Base-by-base conservation (phyloP, 2,329 filamentous ascomycete species). In the Pseudogymnoascus destructans region DNA sequence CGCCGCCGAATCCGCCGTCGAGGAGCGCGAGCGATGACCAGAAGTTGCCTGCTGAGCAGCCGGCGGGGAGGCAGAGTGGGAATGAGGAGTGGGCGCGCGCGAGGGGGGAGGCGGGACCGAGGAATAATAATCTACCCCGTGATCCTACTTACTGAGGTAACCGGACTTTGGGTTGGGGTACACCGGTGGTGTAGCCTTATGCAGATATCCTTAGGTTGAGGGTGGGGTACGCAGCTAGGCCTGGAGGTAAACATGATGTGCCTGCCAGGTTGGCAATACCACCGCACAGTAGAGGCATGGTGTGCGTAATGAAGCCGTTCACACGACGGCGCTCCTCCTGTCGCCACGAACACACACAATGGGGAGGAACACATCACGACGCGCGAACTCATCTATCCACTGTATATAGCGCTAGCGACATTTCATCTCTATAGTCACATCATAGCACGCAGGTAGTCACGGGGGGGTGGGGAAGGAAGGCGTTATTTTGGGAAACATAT, bases 41-140 rank as follows among this genome's bases (percentile, higher is more conserved):
- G 63, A 85, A 85, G 69, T 60, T 81, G 62, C 81, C 80, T 60
- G 77, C 76, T 36, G 81, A 85, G 69, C 77, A 81, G 63, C 79
- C 77, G 59, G 64, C 65, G n/a, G 74, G 71, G 30, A 71, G 75
- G 63, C 77, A 79, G 62, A 75, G 71, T 54, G 75, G 76, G 49
- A 75, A 76, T 38, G 68, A 76, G 13, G 77, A 79, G 65, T 79
- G 77, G 75, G 63, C 76, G 58, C 72, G 74, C 57, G 75, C 77
- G 3, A 68, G 72, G 59, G 73, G 76, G 59, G 74, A 77, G 64
- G 72, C 72, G 62, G 71, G 70, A 19, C 71, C 68, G 21, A 59
- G 54, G 54, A 56, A 38, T n/a, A 21, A 21, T 21, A 33, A 56
- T 23, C 3, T 56, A 15, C 42, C 42, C 5, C 23, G 42, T 6